These are phyloP conservation scores for Barnettozyma populi DNA, from an alignment of 805 yeast genomes.

Conservation along the genomic window DNA sequence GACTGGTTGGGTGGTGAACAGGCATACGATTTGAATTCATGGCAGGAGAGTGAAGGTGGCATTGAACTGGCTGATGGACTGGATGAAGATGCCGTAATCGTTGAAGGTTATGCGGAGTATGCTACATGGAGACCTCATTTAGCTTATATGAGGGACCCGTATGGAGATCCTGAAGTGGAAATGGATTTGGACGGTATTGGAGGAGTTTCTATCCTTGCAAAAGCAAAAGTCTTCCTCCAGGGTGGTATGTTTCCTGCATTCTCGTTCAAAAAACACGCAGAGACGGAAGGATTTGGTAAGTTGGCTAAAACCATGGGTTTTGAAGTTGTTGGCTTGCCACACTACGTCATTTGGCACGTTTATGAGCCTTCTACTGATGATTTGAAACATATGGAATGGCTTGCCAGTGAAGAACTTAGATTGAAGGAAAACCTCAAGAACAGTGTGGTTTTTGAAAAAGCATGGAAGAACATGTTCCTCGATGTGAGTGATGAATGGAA, in stretches of 20 bases:
- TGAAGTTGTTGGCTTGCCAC: constrained; percentile 84
- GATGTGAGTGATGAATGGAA: constrained; percentile 72
- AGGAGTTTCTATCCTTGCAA: constrained; percentile 88
- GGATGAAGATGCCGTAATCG: constrained; percentile 93
- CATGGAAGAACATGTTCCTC: constrained; percentile 75
- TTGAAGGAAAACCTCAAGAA: constrained; percentile 56
- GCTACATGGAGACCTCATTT: constrained; percentile 98
- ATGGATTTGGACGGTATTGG: constrained; percentile 96
- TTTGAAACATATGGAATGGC: constrained; percentile 81
- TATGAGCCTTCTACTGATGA: constrained; percentile 95
- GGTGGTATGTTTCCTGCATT: constrained; percentile 97
- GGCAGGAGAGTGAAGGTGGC: constrained; percentile 85
- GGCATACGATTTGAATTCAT: constrained; percentile 78
- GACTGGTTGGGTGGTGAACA: constrained; percentile 83
- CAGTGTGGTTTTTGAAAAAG: constrained; percentile 58
- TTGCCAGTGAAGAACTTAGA: constrained; percentile 74
- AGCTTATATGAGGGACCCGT: constrained; percentile 90
- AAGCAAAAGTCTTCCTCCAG: constrained; percentile 76
- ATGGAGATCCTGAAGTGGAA: constrained; percentile 90
- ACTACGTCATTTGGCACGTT: constrained; percentile 94
- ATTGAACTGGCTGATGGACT: constrained; percentile 66
- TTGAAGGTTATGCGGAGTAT: constrained; percentile 95
- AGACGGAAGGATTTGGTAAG: constrained; percentile 95
- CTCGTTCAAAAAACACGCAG: constrained; percentile 94
- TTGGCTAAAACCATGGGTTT: constrained; percentile 82